Evolutionary conservation across 495 filamentous ascomycete species (phyloP), one percentile per base, ranked within the genome.

Genomic region (Xylaria curta): DNA sequence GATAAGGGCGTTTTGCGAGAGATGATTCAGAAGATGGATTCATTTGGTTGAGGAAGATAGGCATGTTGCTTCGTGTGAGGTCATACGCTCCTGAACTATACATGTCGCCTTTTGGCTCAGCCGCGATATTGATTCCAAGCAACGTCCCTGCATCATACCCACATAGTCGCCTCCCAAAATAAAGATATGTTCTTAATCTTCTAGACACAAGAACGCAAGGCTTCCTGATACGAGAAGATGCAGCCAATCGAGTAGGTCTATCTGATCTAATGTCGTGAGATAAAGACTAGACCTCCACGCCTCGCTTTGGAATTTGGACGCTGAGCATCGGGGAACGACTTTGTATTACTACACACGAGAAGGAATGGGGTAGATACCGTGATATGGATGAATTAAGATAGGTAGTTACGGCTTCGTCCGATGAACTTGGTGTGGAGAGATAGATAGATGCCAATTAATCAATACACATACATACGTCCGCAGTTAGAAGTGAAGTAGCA

Each of bases 1-100:
- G 78, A 82, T 47, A 82, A 81, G 54, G 83, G 82, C 0, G 74
- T 81, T 17, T 69, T 86, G 38, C 58, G 68, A 66, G 68, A 78
- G 64, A 40, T 85, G 28, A 74, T 78, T 8, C 76, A 74, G 42
- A 74, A 83, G 60, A 66, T 66, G 53, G 72, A 66, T 7, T 38
- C 54, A 8, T 17, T 21, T 31, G 46, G 24, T 40, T 49, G 56
- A 51, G 24, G 38, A 8, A 24, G 21, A 1, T 8, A 5, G 17
- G 44, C 15, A 42, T 42, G 28, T 46, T 6, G 53, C 53, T 56
- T 56, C 15, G 0, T 31, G 53, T 56, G 26, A 17, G 53, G 26
- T 31, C 26, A 56, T 56, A 28, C 15, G 24, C 24, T 56, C 24
- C 24, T 56, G 51, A 24, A 24, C 0, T 28, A 31, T 56, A 56